Conservation (phyloP, 2,329 filamentous ascomycete species). For the Hypomyces rosellus region DNA sequence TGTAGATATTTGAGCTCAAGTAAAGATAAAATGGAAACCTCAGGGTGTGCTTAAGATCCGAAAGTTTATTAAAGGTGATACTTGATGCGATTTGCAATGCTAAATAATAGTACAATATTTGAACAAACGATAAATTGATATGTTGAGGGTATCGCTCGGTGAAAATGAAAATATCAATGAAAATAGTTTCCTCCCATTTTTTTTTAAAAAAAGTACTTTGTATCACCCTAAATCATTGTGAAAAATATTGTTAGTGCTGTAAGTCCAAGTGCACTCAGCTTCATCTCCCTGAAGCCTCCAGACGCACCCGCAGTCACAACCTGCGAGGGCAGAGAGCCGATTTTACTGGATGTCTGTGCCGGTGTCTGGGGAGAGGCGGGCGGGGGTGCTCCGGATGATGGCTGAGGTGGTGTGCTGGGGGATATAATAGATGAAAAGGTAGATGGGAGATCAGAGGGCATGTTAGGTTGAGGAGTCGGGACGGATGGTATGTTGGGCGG, state of each 20-base stretch:
- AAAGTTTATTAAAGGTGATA: neutral
- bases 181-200: neutral
- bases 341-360: neutral
- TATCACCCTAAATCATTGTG: neutral
- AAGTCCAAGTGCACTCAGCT: neutral
- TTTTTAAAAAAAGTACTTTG: too few species aligned
- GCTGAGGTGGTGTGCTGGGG: neutral
- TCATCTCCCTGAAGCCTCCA: neutral
- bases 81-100: too few species aligned
- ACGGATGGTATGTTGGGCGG: neutral
- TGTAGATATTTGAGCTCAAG: conserved; percentile 23
- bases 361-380: neutral
- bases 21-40: neutral
- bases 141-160: too few species aligned
- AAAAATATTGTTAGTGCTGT: neutral
- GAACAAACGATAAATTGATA: neutral
- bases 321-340: too few species aligned
- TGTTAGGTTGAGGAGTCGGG: neutral
- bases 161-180: neutral
- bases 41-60: neutral
- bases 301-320: conserved; percentile 5
- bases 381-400: neutral
- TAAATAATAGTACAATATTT: too few species aligned
- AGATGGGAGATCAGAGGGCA: neutral
- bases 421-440: neutral